These are phyloP conservation scores for Stagonosporopsis cucurbitacearum DNA, from an alignment of 2,329 filamentous ascomycete species.

Conservation along the genomic window DNA sequence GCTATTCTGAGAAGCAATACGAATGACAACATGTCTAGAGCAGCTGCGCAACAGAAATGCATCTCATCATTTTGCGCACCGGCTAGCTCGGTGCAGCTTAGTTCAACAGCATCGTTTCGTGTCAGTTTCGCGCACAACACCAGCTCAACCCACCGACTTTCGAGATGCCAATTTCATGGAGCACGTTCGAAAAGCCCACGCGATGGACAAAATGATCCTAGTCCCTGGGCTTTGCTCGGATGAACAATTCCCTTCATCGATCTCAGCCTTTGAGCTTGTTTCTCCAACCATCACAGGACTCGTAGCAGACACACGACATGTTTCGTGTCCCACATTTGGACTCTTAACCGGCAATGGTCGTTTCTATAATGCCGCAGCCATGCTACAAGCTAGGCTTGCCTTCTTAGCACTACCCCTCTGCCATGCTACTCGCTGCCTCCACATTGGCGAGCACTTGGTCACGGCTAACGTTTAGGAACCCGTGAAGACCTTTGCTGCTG, in stretches of 20 bases:
- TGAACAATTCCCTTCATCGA: background rate
- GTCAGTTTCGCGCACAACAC: slow-evolving; percentile 15
- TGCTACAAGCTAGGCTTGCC: slow-evolving; percentile 27
- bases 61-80: background rate
- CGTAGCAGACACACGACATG: slow-evolving; percentile 9
- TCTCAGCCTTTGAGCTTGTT: background rate
- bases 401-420: slow-evolving; percentile 18
- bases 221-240: background rate
- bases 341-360: slow-evolving; percentile 15
- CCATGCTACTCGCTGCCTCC: slow-evolving; percentile 14
- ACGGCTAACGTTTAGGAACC: slow-evolving; percentile 7
- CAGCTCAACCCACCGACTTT: background rate
- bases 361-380: slow-evolving; percentile 31
- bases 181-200: background rate
- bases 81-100: slow-evolving; percentile 2
- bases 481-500: background rate
- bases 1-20: background rate
- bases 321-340: slow-evolving; percentile 24
- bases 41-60: background rate
- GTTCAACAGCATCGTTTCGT: slow-evolving; percentile 12
- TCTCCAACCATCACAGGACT: slow-evolving; percentile 11
- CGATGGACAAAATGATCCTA: no score
- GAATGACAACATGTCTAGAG: background rate
- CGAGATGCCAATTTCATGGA: background rate
- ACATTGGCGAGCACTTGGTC: slow-evolving; percentile 17